Base-by-base conservation (phyloP, 768 basidiomycete genomes). In the Auricularia sp. region DNA sequence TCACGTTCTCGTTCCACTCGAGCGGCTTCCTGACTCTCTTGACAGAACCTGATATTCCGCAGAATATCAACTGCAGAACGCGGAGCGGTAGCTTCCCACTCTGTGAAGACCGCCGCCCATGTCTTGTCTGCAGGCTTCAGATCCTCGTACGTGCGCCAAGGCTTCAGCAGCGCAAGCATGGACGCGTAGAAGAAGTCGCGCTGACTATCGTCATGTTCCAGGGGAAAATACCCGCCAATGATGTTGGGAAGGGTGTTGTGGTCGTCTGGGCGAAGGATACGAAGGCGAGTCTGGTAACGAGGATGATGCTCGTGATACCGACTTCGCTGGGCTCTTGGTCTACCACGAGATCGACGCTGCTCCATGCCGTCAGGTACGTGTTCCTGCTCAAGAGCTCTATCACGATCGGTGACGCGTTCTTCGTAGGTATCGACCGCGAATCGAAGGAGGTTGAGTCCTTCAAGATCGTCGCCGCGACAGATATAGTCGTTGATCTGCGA, bases 231-330 rank as follows among this genome's bases (percentile, higher is more conserved):
- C 0, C 61, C 68, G 0, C 79, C 80, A n/a, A 77, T 65, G 59
- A 80, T 69, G 33, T 73, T 68, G 0, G 75, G 75, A 2, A 80
- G 14, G 0, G 69, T 76, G n/a, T 77, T 75, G 64, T 79, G 79
- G 0, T 69, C 71, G 0, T 6, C 3, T 3, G 34, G 29, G 0
- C 73, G 65, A 0, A 72, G 43, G 1, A 79, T 65, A 0, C 74
- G 68, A 29, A 64, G 66, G 0, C 61, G 43, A 0, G 5, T 63
- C 0, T 59, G 36, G 16, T 33, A 8, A 2, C 64, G 68, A 63
- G 61, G 69, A 58, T 70, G 70, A 0, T 51, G 64, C 0, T 16
- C n/a, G 0, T 64, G 63, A 64, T 78, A 78, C 1, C 51, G 62
- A 0, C 69, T 54, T 0, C 69, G 53, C 14, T 64, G 3, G 61